These are phyloP conservation scores for Hymenoscyphus infarciens DNA, from an alignment of 2,329 filamentous ascomycete species.

Conservation along the genomic window DNA sequence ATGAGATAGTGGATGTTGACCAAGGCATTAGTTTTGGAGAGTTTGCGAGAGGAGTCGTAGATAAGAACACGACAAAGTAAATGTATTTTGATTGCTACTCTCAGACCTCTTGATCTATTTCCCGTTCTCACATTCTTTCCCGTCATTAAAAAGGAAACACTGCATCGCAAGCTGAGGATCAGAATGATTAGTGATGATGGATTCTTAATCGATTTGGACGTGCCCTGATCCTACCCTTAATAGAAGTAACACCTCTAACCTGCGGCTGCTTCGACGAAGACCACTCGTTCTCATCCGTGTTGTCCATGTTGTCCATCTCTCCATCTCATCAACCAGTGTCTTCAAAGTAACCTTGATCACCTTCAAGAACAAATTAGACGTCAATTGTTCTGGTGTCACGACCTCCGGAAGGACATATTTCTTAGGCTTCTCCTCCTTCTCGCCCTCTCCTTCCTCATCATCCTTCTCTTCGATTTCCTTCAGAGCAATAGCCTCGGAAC, in stretches of 20 bases:
- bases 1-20: constrained; percentile 69
- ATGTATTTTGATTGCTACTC: not conserved
- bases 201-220: too few relatives aligned
- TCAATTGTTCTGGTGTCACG: constrained; percentile 21
- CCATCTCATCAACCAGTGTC: constrained; percentile 30
- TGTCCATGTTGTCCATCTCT: too few relatives aligned
- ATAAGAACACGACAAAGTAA: constrained; percentile 36
- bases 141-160: not conserved
- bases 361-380: constrained; percentile 25
- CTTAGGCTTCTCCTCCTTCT: constrained; percentile 7
- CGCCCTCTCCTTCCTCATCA: constrained; percentile 45
- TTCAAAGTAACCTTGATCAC: constrained; percentile 22
- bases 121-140: not conserved
- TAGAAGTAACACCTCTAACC: not conserved
- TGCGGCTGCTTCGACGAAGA: constrained; percentile 3
- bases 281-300: constrained; percentile 18
- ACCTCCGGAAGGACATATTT: constrained; percentile 19
- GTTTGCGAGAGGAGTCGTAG: constrained; percentile 53
- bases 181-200: too few relatives aligned
- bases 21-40: constrained; percentile 69
- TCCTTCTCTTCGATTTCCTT: not conserved
- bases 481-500: constrained; percentile 1
- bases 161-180: too few relatives aligned
- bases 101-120: not conserved
- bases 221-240: too few relatives aligned